These are phyloP conservation scores for Lodderomyces theae DNA, from an alignment of 1,139 yeast species.

Conservation along the genomic window DNA sequence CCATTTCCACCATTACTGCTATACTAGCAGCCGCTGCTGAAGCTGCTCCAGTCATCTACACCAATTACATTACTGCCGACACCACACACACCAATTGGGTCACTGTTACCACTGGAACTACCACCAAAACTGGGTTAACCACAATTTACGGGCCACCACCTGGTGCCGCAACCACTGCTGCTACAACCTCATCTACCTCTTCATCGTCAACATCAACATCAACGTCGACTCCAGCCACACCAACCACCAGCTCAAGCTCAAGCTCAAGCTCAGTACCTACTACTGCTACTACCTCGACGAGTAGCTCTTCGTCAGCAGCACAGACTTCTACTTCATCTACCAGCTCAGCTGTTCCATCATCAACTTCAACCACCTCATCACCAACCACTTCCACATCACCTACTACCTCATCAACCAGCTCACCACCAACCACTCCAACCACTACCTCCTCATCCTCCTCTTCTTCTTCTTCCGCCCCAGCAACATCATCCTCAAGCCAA, in stretches of 20 bases:
- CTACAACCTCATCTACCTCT: conserved; percentile 16
- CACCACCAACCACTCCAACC: conserved; percentile 17
- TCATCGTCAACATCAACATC: conserved; percentile 20
- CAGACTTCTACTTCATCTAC: conserved; percentile 20
- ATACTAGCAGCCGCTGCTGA: conserved; percentile 10
- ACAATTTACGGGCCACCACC: conserved; percentile 13
- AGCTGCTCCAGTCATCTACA: conserved; percentile 23
- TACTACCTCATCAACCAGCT: conserved; percentile 12
- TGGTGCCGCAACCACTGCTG: conserved; percentile 14
- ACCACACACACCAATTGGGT: conserved; percentile 21
- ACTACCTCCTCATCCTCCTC: conserved; percentile 20
- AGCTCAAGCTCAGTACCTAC: conserved; percentile 10
- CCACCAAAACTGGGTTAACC: neutral
- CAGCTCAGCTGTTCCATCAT: conserved; percentile 15
- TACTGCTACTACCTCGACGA: conserved; percentile 12
- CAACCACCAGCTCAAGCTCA: conserved; percentile 3
- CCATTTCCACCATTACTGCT: conserved; percentile 7
- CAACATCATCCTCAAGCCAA: conserved; percentile 22
- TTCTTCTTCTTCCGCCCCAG: conserved; percentile 19
- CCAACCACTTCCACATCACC: conserved; percentile 16
- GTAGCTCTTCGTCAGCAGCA: conserved; percentile 17
- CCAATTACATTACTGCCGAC: conserved; percentile 23
- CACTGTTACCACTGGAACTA: conserved; percentile 12
- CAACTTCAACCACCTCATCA: conserved; percentile 13
- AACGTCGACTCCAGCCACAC: conserved; percentile 17